Base-by-base conservation (phyloP, 176 grass and related monocot genomes). In the Poa pratensis region DNA sequence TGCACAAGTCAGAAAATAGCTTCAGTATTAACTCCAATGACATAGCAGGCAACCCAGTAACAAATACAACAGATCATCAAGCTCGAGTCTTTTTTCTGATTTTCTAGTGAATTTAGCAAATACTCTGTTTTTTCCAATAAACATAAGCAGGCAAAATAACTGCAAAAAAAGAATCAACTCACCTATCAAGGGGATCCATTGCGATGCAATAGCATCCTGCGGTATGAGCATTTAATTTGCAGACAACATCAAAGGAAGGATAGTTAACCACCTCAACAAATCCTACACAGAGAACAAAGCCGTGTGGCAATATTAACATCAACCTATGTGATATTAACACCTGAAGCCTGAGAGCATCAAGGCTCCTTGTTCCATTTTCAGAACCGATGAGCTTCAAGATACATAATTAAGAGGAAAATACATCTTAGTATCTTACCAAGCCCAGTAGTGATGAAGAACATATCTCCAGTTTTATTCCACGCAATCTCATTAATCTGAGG, bases 361-460 rank as follows among this genome's bases (percentile, higher is more conserved):
- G 35, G 16, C 57, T 83, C 65, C 30, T 45, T 34, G 61, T 43
- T 93, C 69, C n/a, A 30, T 69, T 52, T 73, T 83, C 32, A 70
- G 17, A 82, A 72, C 24, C 65, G 77, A 85, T 68, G 24, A 80
- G 9, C 19, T 67, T 37, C 27, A 9, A 35, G 17, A 77, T 39
- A 22, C 70, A 68, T 65, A 70, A 81, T 68, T 69, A 30, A 50
- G 32, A 68, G 34, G 12, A 49, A 27, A 82, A 49, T 69, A 22
- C 32, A 81, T 63, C 55, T 64, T 42, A 39, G 48, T 75, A 42
- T 67, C 63, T 92, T 87, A 99, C 96, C 96, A 82, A 92, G 91
- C 22, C 96, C 96, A 55, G 96, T 99, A 76, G 96, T 99, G 24
- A 99, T 93, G 82, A 99, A 99, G 88, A 99, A 99, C n/a, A 96